Evolutionary conservation across 495 filamentous ascomycete genomes (phyloP), one percentile per base, ranked within the genome.

Genomic region (Evernia prunastri): DNA sequence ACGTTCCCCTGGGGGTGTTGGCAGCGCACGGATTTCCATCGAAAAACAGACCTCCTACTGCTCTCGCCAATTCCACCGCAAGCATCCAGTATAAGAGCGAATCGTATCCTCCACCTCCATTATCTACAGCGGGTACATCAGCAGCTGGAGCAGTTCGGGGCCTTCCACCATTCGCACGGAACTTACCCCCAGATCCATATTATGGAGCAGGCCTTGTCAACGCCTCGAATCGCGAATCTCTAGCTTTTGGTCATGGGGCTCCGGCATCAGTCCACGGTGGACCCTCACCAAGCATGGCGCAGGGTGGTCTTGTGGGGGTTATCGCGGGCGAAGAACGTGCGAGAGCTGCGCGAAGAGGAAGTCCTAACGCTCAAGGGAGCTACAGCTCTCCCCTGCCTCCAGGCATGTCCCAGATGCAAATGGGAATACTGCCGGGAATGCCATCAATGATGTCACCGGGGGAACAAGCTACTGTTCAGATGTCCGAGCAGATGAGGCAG

Each of bases 11-110:
- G 47, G 94, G 86, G 11, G 93, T 97, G 69, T 77, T 97, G 37
- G 86, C 89, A 57, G 91, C 91, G 13, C 93, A 97, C 72, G 94
- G 94, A 25, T 98, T 98, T 70, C 94, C 94, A 6, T 87, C 84
- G 69, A 90, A 85, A 74, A 88, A 85, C 66, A 84, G 90, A 37
- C 89, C 91, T 15, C 93, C 94, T 4, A 89, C 82, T 47, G 81
- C 78, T 57, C 85, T 54, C 29, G 20, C 25, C 51, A 54, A 54
- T 33, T 54, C 81, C 47, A 84, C 78, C 58, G 91, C 89, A 17
- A 80, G 78, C 35, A 68, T 71, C 33, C 67, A 66, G 58, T 71
- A 69, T 47, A 66, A 65, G 29, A 71, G 69, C 63, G 71, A 70
- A 43, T 63, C 70, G n/a, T 72, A 72, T 59, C 70, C 70, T 29